A percentile compares a stretch with the other conserved stretches of the same genome.
Conservation (phyloP, 208 protist species). For the Naegleria gruberi region DNA sequence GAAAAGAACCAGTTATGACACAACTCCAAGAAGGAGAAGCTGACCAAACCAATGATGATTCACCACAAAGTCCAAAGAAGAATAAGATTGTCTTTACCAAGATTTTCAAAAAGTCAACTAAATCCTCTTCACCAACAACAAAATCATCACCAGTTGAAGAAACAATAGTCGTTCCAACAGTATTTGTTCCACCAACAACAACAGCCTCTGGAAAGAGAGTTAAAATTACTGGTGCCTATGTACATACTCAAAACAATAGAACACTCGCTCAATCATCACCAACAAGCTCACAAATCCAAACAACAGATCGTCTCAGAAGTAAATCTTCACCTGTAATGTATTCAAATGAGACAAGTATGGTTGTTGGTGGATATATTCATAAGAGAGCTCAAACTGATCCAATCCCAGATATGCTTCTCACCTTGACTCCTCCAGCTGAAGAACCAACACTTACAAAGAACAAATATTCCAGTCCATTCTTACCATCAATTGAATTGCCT, state of each 20-base stretch:
- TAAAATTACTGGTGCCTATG: neutral
- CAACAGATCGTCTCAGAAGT: neutral
- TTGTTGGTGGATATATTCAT: neutral
- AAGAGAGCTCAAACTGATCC: neutral
- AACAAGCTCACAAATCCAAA: neutral
- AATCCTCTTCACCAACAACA: too few species aligned
- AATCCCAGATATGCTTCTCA: neutral
- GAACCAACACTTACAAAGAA: neutral
- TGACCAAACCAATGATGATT: neutral
- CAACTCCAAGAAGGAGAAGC: neutral
- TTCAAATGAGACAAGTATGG: neutral
- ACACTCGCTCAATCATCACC: neutral
- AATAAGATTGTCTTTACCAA: too few species aligned
- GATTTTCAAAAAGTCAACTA: too few species aligned
- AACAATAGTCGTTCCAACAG: neutral
- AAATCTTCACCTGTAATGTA: neutral
- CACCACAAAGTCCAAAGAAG: too few species aligned
- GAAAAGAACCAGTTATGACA: neutral
- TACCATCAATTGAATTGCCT: neutral
- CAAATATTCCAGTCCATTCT: neutral
- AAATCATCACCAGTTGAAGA: neutral
- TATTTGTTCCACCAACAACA: neutral
- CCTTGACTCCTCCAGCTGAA: neutral
- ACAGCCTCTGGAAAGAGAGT: neutral
- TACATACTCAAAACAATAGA: neutral